These are phyloP conservation scores for Aristolochia californica DNA, from an alignment of 164 flowering plant genomes.

Conservation along the genomic window DNA sequence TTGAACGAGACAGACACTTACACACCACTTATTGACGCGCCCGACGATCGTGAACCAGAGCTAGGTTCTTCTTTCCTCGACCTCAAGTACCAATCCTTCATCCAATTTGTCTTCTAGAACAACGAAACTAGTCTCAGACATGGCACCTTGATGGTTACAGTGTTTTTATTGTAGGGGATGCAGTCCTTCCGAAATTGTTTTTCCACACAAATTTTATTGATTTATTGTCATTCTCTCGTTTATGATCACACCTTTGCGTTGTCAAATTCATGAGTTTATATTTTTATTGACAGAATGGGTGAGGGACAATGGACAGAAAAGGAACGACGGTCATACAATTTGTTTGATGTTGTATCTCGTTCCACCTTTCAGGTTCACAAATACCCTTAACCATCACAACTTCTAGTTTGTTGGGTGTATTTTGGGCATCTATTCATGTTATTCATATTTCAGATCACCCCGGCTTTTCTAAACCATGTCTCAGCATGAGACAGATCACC, in stretches of 20 bases:
- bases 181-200: not conserved
- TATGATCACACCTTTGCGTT: not conserved
- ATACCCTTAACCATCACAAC: too few species aligned
- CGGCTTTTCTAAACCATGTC: too few species aligned
- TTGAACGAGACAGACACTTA: conserved; percentile 44
- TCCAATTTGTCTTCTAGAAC: conserved; percentile 59
- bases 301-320: conserved; percentile 76
- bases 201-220: not conserved
- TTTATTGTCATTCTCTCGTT: not conserved
- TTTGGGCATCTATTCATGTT: too few species aligned
- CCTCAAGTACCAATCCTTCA: conserved; percentile 55
- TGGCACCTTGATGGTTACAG: conserved; percentile 70
- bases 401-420: too few species aligned
- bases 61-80: conserved; percentile 14
- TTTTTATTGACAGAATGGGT: conserved; percentile 56
- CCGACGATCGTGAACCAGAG: conserved; percentile 29
- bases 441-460: too few species aligned
- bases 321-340: conserved; percentile 73
- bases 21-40: conserved; percentile 45
- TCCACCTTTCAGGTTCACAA: conserved; percentile 47
- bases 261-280: too few species aligned
- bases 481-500: too few species aligned
- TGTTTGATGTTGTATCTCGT: conserved; percentile 84
- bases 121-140: conserved; percentile 55
- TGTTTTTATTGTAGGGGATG: conserved; percentile 74